Evolutionary conservation across 2,329 filamentous ascomycete genomes (phyloP).

Genomic region (Diaporthe helianthi): DNA sequence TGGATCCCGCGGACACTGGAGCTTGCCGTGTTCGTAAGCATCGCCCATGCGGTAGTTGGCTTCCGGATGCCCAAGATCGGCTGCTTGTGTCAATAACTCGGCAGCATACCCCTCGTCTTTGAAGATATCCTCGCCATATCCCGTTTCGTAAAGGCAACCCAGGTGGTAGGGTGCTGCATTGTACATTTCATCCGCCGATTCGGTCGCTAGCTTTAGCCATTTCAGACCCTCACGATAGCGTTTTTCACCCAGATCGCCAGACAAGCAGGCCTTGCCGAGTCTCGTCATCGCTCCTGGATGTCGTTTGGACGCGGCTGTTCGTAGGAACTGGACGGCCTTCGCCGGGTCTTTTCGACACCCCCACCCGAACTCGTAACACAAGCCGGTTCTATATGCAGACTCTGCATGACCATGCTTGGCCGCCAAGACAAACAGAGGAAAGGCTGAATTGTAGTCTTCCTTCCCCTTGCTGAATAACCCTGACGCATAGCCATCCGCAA

Average conservation of each 20-base stretch:
- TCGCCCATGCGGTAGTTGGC: slow-evolving; percentile 91
- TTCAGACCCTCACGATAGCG: slow-evolving; percentile 91
- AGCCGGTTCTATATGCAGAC: slow-evolving; percentile 88
- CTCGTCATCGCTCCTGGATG: slow-evolving; percentile 95
- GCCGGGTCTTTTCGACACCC: slow-evolving; percentile 87
- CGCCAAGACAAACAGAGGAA: slow-evolving; percentile 89
- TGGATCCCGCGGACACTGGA: slow-evolving; percentile 88
- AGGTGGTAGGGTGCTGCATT: slow-evolving; percentile 93
- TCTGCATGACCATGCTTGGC: slow-evolving; percentile 98
- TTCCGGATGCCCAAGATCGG: slow-evolving; percentile 87
- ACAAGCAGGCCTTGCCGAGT: slow-evolving; percentile 87
- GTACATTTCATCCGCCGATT: slow-evolving; percentile 90
- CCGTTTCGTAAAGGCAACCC: slow-evolving; percentile 85
- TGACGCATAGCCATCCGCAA: slow-evolving; percentile 92
- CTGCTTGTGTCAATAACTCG: slow-evolving; percentile 92
- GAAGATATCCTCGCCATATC: slow-evolving; percentile 95
- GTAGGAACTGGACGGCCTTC: slow-evolving; percentile 93
- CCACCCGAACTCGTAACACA: slow-evolving; percentile 99
- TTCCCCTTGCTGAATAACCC: slow-evolving; percentile 95
- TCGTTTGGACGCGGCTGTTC: slow-evolving; percentile 87
- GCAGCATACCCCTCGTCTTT: slow-evolving; percentile 89
- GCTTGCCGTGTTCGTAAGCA: slow-evolving; percentile 90
- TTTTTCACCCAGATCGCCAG: slow-evolving; percentile 86
- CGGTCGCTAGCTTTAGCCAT: slow-evolving; percentile 93
- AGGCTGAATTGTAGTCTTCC: slow-evolving; percentile 88